These are phyloP conservation scores for Chalara sp. DNA, from an alignment of 2,329 filamentous ascomycete species.

Conservation along the genomic window DNA sequence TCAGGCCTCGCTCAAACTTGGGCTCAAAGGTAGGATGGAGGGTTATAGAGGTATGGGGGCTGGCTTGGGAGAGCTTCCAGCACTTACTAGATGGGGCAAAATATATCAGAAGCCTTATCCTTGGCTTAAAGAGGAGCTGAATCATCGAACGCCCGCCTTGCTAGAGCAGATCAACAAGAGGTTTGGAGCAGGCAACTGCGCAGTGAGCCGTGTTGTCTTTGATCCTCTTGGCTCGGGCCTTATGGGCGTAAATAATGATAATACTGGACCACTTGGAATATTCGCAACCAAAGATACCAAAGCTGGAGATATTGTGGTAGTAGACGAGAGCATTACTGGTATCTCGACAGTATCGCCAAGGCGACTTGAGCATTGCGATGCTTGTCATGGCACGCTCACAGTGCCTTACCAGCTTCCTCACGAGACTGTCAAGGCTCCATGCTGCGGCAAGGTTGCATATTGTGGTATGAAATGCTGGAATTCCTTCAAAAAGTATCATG, in stretches of 20 bases:
- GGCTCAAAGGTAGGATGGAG: neutral
- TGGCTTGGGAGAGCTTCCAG: neutral
- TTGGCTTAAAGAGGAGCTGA: constrained; percentile 18
- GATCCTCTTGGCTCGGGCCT: neutral
- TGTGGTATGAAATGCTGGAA: constrained; percentile 18
- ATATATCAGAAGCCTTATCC: constrained; percentile 22
- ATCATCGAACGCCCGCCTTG: constrained; percentile 10
- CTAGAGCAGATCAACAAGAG: constrained; percentile 15
- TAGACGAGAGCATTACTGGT: constrained; percentile 13
- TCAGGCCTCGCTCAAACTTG: neutral
- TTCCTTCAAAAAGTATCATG: constrained; percentile 16
- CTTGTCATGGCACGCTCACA: constrained; percentile 16
- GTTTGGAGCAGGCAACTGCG: constrained; percentile 1
- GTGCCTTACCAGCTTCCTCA: constrained; percentile 7
- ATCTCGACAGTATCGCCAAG: constrained; percentile 11
- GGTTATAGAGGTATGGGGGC: neutral
- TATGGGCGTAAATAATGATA: neutral
- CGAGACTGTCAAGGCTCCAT: constrained; percentile 6
- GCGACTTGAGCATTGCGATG: constrained; percentile 17
- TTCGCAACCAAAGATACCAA: constrained; percentile 20
- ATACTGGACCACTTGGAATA: constrained; percentile 21
- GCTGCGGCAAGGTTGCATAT: constrained; percentile 17
- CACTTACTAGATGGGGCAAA: constrained; percentile 7
- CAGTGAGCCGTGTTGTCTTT: constrained; percentile 15
- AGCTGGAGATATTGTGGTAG: constrained; percentile 16